Conservation (phyloP, 331 rosid species). For the Quercus phellos region DNA sequence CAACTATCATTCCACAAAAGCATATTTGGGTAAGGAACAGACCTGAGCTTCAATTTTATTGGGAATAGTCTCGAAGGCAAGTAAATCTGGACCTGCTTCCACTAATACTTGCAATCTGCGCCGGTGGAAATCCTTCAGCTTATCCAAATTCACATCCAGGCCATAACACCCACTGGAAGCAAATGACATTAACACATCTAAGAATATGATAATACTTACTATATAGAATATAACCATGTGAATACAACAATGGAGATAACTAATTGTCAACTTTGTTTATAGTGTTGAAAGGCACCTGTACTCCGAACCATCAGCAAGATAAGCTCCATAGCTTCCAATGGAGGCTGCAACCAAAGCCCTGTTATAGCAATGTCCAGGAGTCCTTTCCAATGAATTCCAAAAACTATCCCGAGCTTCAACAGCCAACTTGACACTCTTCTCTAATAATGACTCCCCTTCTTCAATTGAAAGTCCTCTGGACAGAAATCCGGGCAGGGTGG, state of each 20-base stretch:
- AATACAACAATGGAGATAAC: neutral
- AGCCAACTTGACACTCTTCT: conserved; percentile 70
- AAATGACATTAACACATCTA: conserved; percentile 2
- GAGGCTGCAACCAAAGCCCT: conserved; percentile 86
- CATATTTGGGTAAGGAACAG: conserved; percentile 3
- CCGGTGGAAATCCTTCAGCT: conserved; percentile 83
- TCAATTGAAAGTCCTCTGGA: conserved; percentile 61
- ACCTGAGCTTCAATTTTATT: conserved; percentile 85
- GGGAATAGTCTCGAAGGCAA: conserved; percentile 90
- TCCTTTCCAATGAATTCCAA: conserved; percentile 46
- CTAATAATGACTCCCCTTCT: conserved; percentile 60
- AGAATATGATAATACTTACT: neutral
- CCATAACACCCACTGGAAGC: conserved; percentile 65
- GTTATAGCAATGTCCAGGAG: conserved; percentile 39
- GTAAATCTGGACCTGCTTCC: conserved; percentile 75
- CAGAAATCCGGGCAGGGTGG: conserved; percentile 73
- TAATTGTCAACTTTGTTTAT: neutral
- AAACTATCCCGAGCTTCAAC: conserved; percentile 79
- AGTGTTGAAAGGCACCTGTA: conserved; percentile 47
- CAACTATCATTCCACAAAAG: neutral
- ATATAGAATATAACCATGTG: neutral
- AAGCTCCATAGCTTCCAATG: conserved; percentile 92
- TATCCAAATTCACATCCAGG: conserved; percentile 49
- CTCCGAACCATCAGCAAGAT: conserved; percentile 95
- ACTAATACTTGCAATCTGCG: conserved; percentile 74